phyloP scores from a whole-genome alignment of 768 basidiomycete genomes.

The Naematelia aurantialba region DNA sequence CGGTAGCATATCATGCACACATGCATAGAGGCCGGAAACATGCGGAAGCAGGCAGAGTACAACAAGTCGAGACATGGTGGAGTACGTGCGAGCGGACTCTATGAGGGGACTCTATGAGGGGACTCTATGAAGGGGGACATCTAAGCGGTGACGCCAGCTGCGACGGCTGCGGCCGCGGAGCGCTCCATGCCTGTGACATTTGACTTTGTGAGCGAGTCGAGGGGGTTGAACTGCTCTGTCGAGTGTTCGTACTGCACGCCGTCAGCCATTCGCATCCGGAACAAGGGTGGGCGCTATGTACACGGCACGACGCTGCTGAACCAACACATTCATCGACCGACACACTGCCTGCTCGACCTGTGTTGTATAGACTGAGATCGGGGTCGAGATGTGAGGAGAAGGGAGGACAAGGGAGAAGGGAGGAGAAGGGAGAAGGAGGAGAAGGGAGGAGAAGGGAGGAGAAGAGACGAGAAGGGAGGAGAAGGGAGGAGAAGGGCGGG shows the following conservation, averaged over 20 bases:
- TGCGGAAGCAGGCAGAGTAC: background rate
- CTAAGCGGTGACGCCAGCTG: constrained; percentile 22
- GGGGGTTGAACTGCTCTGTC: constrained; percentile 45
- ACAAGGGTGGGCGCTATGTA: too few relatives aligned
- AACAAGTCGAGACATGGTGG: background rate
- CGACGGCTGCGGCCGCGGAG: constrained; percentile 32
- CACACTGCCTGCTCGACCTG: too few relatives aligned
- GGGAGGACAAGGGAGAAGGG: background rate
- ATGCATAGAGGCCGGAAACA: background rate
- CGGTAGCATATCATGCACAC: constrained; percentile 3
- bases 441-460: too few relatives aligned
- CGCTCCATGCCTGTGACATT: constrained; percentile 44
- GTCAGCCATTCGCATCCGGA: constrained; percentile 8
- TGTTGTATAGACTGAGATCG: background rate
- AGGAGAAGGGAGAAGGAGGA: too few relatives aligned
- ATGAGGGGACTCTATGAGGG: background rate
- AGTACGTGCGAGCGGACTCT: background rate
- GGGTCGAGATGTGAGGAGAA: too few relatives aligned
- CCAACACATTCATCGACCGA: too few relatives aligned
- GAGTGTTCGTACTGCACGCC: constrained; percentile 39
- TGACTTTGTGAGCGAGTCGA: constrained; percentile 29
- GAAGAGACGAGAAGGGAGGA: too few relatives aligned
- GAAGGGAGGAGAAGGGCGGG: too few relatives aligned
- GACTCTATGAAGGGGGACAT: background rate
- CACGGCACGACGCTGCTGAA: too few relatives aligned